phyloP scores from a whole-genome alignment of 306 rosid genomes.

The Fragaria vesca region DNA sequence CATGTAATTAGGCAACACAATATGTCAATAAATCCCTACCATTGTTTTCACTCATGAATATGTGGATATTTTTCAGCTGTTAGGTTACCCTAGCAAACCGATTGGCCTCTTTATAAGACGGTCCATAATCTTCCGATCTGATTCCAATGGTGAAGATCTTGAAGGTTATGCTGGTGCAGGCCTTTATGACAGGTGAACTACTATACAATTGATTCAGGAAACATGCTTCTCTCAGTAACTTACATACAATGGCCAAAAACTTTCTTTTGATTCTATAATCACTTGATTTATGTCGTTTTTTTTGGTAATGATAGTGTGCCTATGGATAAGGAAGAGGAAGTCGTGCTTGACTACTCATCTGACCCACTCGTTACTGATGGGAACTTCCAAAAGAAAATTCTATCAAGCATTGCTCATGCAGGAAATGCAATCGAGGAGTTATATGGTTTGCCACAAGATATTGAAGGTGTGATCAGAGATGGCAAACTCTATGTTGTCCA shows the following conservation, averaged over 20 bases:
- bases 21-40: constrained; percentile 9
- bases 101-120: constrained; percentile 75
- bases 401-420: constrained; percentile 85
- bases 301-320: constrained; percentile 62
- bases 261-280: not conserved
- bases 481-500: constrained; percentile 89
- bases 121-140: constrained; percentile 92
- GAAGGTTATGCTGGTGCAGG: constrained; percentile 99
- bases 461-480: constrained; percentile 91
- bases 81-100: constrained; percentile 98
- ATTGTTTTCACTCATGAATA: constrained; percentile 21
- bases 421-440: constrained; percentile 84
- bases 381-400: constrained; percentile 63
- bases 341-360: constrained; percentile 80
- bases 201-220: not conserved
- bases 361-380: constrained; percentile 65
- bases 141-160: constrained; percentile 97
- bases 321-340: constrained; percentile 83
- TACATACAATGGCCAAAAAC: not conserved
- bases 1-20: constrained; percentile 7
- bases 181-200: constrained; percentile 86
- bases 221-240: not conserved
- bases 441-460: constrained; percentile 91
- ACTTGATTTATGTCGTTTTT: not conserved
- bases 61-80: constrained; percentile 51